These are phyloP conservation scores for Ceratobasidium sp. DNA, from an alignment of 1,284 basidiomycete species.

Conservation along the genomic window DNA sequence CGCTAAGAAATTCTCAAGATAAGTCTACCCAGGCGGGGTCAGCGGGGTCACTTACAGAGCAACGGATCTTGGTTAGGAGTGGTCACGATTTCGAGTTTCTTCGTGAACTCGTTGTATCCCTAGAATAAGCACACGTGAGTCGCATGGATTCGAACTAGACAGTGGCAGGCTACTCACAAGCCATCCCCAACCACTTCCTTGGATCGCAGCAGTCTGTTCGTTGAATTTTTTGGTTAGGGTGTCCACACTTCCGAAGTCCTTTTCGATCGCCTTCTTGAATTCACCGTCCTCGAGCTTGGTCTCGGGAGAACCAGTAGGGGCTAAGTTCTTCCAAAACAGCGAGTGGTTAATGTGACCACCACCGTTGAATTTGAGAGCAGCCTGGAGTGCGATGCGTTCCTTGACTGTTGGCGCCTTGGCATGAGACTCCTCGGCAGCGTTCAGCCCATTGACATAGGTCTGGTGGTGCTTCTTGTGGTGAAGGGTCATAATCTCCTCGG, in stretches of 20 bases:
- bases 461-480: constrained; percentile 98
- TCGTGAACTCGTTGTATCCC: constrained; percentile 73
- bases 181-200: constrained; percentile 99
- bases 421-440: constrained; percentile 87
- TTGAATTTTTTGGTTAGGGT: constrained; percentile 75
- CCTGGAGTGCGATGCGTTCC: constrained; percentile 83
- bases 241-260: constrained; percentile 83
- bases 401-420: constrained; percentile 69
- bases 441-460: constrained; percentile 88
- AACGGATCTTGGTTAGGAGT: constrained; percentile 98
- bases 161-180: constrained; percentile 61
- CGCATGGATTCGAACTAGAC: not conserved
- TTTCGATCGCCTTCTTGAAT: constrained; percentile 80
- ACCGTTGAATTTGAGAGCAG: constrained; percentile 89
- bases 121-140: constrained; percentile 47
- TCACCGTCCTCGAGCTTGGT: constrained; percentile 73
- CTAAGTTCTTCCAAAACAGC: constrained; percentile 97
- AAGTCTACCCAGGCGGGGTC: constrained; percentile 49
- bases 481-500: constrained; percentile 84
- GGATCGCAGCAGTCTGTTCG: constrained; percentile 86
- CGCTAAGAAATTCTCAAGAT: constrained; percentile 52
- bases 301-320: constrained; percentile 65
- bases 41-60: constrained; percentile 56
- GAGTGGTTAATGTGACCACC: constrained; percentile 91
- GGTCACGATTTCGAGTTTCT: constrained; percentile 86